Conservation (phyloP, 2,329 filamentous ascomycete species). For the Cordyceps tenuipes region DNA sequence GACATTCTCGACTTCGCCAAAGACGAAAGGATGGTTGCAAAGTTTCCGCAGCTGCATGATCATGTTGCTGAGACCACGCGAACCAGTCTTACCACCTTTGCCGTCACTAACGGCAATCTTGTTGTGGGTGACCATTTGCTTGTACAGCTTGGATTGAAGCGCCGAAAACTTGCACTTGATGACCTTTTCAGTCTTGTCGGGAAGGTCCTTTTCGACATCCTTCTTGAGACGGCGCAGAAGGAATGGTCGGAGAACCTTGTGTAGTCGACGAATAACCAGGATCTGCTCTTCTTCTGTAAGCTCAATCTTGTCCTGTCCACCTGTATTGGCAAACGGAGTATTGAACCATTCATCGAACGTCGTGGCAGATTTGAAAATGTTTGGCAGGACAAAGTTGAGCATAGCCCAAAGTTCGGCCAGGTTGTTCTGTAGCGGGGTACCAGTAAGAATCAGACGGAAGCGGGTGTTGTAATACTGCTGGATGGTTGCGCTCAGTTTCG, state of each 20-base stretch:
- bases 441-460: constrained; percentile 93
- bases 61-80: constrained; percentile 97
- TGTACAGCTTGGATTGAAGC: constrained; percentile 87
- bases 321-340: constrained; percentile 96
- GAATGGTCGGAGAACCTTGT: constrained; percentile 97
- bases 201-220: constrained; percentile 97
- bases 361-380: constrained; percentile 98
- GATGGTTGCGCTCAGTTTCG: constrained; percentile 90
- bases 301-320: constrained; percentile 97
- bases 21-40: constrained; percentile 98
- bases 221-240: constrained; percentile 97
- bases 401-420: constrained; percentile 93
- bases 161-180: constrained; percentile 99
- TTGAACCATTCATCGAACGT: constrained; percentile 99
- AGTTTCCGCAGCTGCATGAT: constrained; percentile 98
- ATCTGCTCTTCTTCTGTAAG: constrained; percentile 99
- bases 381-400: constrained; percentile 95
- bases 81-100: constrained; percentile 88
- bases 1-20: constrained; percentile 94
- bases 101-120: constrained; percentile 90
- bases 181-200: constrained; percentile 97
- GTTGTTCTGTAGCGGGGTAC: constrained; percentile 96
- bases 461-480: constrained; percentile 91
- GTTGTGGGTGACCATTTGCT: constrained; percentile 94
- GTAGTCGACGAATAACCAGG: constrained; percentile 92